These are phyloP conservation scores for Fonsecaea erecta DNA, from an alignment of 2,329 filamentous ascomycete genomes.

Conservation along the genomic window DNA sequence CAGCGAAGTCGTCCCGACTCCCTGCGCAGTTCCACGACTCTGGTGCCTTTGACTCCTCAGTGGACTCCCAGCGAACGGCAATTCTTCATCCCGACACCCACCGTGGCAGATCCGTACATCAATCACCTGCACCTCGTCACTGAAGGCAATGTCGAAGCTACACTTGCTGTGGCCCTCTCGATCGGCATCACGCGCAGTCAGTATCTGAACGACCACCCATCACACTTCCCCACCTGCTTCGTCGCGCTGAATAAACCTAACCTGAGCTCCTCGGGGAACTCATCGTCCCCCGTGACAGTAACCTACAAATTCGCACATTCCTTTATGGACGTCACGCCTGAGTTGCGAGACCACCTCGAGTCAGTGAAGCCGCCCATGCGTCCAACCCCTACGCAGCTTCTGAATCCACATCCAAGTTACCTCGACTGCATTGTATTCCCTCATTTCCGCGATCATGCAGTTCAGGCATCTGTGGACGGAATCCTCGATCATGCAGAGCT, in stretches of 20 bases:
- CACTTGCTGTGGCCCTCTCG: constrained; percentile 24
- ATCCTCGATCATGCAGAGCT: constrained; percentile 45
- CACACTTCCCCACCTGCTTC: constrained; percentile 29
- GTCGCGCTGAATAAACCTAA: constrained; percentile 21
- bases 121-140: constrained; percentile 30
- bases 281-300: not conserved
- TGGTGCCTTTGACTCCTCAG: constrained; percentile 15
- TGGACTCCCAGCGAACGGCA: constrained; percentile 1
- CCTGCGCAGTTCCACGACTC: not conserved
- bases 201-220: constrained; percentile 36
- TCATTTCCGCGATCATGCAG: constrained; percentile 30
- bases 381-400: constrained; percentile 25
- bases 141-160: constrained; percentile 28
- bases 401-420: constrained; percentile 31
- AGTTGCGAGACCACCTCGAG: constrained; percentile 24
- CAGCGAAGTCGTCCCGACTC: not conserved
- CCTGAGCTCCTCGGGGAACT: not conserved
- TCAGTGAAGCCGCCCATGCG: constrained; percentile 19
- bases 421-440: constrained; percentile 36
- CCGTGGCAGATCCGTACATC: constrained; percentile 22
- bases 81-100: not conserved
- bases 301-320: constrained; percentile 17
- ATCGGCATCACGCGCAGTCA: constrained; percentile 28
- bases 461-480: constrained; percentile 25
- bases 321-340: constrained; percentile 18